Conservation (phyloP, 352 stramenopile species). For the Globisporangium parvum region DNA sequence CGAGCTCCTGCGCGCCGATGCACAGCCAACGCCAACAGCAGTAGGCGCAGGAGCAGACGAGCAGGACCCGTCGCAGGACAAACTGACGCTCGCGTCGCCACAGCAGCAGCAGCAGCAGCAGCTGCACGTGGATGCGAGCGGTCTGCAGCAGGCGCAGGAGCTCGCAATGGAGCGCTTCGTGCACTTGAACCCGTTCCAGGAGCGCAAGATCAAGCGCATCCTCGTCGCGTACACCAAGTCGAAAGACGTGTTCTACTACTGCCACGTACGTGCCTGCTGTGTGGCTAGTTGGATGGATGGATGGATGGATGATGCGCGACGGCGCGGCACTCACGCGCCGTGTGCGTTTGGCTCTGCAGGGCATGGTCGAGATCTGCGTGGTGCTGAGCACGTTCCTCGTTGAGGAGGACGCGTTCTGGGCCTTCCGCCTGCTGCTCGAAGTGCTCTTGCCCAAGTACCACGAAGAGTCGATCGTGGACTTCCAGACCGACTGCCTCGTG, state of each 20-base stretch:
- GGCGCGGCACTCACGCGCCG: no score
- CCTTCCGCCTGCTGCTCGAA: constrained; percentile 66
- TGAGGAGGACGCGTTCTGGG: constrained; percentile 78
- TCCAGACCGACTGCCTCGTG: constrained; percentile 79
- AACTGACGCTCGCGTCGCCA: not conserved
- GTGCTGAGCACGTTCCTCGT: constrained; percentile 71
- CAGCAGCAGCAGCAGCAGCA: constrained; percentile 5
- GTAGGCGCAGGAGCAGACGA: constrained; percentile 22
- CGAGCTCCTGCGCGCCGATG: constrained; percentile 34
- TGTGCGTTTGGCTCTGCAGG: no score
- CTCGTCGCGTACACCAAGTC: constrained; percentile 72
- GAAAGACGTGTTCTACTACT: constrained; percentile 64
- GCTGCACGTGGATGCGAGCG: constrained; percentile 22
- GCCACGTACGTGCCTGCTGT: constrained; percentile 40
- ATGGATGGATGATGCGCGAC: no score
- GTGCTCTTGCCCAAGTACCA: constrained; percentile 76
- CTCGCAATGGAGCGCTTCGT: constrained; percentile 74
- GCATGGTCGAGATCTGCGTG: constrained; percentile 77
- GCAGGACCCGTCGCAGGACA: constrained; percentile 37
- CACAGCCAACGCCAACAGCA: not conserved
- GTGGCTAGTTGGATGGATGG: no score
- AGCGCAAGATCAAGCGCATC: constrained; percentile 80
- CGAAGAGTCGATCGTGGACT: constrained; percentile 71
- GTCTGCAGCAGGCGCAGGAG: constrained; percentile 64
- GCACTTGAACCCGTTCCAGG: constrained; percentile 76